Evolutionary conservation across 2,329 filamentous ascomycete genomes (phyloP), one percentile per base, ranked within the genome.

Genomic region (Xylariomycetidae sp.): DNA sequence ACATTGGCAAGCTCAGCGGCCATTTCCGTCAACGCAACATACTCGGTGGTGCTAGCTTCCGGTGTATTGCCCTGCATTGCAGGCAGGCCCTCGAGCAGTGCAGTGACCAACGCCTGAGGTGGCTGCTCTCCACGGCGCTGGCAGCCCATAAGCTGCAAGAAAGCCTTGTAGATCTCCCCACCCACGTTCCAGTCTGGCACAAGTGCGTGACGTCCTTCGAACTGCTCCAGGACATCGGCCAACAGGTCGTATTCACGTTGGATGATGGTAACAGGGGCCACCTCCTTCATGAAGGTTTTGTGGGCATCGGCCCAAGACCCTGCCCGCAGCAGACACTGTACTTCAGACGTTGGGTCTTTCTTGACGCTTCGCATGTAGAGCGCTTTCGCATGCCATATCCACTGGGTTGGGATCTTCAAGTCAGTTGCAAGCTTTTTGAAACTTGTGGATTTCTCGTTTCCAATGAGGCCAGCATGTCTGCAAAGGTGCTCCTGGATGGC

Each of bases 361-460:
- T 74, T 76, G 29, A 79, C 76, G 37, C 80, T 79, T 40, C 85
- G 82, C 60, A 87, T 88, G 58, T 83, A 82, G 10, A 90, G 69
- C 10, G 89, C 89, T 53, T 89, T 85, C 13, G 92, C 86, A 39
- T 86, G 77, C 78, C 85, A 94, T 31, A 96, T 71, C 88, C 90
- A 94, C 4, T 72, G 59, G 2, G 70, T 60, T 1, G 90, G 87
- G 25, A 96, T 75, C 42, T 76, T 74, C 33, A 89, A 74, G 19
- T 75, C 76, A 27, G 72, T 64, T 0, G 73, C 73, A 15, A 92
- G 65, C 10, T 72, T 70, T 9, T 60, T 64, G 58, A 79, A 86
- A 33, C 61, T 70, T 12, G 62, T 54, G 41, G 72, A 69, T 7
- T 69, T 65, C 31, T 79, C 70, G 3, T 71, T 64, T 6, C 79